These are phyloP conservation scores for Dryas integrifolia DNA, from an alignment of 331 rosid species.

Conservation along the genomic window DNA sequence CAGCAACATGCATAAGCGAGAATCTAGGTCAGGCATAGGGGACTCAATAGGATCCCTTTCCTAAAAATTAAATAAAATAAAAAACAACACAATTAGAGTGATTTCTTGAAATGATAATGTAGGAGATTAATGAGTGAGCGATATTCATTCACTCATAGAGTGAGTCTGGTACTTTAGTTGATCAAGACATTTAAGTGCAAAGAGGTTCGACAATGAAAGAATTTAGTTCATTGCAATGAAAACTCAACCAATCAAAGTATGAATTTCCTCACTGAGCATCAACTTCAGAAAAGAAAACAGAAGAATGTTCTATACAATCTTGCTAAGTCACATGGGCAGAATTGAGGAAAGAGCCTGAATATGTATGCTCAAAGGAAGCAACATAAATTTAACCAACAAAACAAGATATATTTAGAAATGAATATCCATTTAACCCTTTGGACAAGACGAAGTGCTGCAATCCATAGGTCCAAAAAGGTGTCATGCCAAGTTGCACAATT, in stretches of 20 bases:
- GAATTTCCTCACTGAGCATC: neutral
- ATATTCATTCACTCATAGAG: neutral
- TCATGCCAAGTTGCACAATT: constrained; percentile 28
- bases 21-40: constrained; percentile 19
- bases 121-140: neutral
- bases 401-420: neutral
- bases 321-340: no score
- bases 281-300: neutral
- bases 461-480: constrained; percentile 26
- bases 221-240: neutral
- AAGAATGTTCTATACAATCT: no score
- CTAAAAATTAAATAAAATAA: neutral
- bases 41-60: constrained; percentile 24
- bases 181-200: no score
- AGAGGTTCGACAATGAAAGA: neutral
- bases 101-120: neutral
- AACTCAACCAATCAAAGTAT: neutral
- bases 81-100: neutral
- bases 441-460: constrained; percentile 29
- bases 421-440: constrained; percentile 12
- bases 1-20: constrained; percentile 25
- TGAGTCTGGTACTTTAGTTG: no score
- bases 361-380: no score
- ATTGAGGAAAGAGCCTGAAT: no score
- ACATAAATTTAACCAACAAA: neutral